These are phyloP conservation scores for Hypocrella siamensis DNA, from an alignment of 2,329 filamentous ascomycete genomes.

Conservation along the genomic window DNA sequence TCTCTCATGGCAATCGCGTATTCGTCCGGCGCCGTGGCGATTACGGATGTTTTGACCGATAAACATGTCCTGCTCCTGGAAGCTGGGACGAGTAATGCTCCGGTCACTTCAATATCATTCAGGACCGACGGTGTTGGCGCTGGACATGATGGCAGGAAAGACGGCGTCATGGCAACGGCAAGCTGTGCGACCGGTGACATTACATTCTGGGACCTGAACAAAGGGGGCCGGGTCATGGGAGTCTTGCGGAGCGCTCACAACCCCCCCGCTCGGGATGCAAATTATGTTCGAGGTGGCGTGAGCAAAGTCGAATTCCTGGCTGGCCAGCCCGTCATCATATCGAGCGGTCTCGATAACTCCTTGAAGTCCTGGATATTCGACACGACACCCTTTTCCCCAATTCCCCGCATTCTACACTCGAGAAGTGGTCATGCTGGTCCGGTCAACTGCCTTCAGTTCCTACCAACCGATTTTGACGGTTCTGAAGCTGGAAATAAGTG, in stretches of 20 bases:
- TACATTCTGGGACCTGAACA: slow-evolving; percentile 91
- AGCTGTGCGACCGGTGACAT: slow-evolving; percentile 70
- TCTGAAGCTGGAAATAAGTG: slow-evolving; percentile 83
- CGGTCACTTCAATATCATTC: slow-evolving; percentile 75
- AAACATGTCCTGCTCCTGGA: slow-evolving; percentile 55
- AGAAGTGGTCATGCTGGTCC: slow-evolving; percentile 81
- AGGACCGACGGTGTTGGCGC: slow-evolving; percentile 79
- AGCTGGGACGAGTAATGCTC: slow-evolving; percentile 45
- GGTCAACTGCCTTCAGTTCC: slow-evolving; percentile 66
- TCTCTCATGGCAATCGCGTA: slow-evolving; percentile 83
- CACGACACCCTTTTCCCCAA: slow-evolving; percentile 72
- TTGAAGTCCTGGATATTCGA: slow-evolving; percentile 96
- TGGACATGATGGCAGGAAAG: slow-evolving; percentile 67
- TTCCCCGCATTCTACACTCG: slow-evolving; percentile 71
- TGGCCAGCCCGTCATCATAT: slow-evolving; percentile 80
- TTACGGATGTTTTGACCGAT: slow-evolving; percentile 72
- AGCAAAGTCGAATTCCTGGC: slow-evolving; percentile 79
- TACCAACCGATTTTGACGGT: slow-evolving; percentile 80
- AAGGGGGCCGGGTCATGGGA: slow-evolving; percentile 73
- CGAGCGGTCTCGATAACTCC: slow-evolving; percentile 83
- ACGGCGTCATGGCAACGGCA: slow-evolving; percentile 89
- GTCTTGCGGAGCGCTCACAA: slow-evolving; percentile 80
- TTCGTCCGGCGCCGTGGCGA: slow-evolving; percentile 57
- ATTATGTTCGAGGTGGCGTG: slow-evolving; percentile 55
- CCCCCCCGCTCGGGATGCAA: slow-evolving; percentile 42